phyloP scores from a whole-genome alignment of 2,329 filamentous ascomycete species.

The Grosmannia huntii region DNA sequence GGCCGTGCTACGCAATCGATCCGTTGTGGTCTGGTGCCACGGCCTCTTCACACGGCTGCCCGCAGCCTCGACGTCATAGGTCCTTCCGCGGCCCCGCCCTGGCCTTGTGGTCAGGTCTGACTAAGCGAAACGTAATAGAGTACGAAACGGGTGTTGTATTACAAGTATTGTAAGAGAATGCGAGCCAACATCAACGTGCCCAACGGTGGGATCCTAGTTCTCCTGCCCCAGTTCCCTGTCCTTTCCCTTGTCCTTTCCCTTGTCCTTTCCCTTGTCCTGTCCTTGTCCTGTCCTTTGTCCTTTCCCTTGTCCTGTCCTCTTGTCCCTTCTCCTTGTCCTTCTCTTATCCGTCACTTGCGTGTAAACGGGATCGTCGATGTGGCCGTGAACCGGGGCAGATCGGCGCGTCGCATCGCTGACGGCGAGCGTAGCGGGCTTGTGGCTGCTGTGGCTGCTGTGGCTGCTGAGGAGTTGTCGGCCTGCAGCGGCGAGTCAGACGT shows the following conservation, averaged over 20 bases:
- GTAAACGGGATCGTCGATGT: slow-evolving; percentile 37
- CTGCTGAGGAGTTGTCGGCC: not conserved
- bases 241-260: too few relatives aligned
- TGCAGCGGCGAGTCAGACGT: slow-evolving; percentile 10
- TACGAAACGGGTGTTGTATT: too few relatives aligned
- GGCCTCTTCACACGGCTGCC: not conserved
- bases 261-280: too few relatives aligned
- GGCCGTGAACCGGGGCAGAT: slow-evolving; percentile 26
- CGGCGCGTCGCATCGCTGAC: slow-evolving; percentile 22
- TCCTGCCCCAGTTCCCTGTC: too few relatives aligned
- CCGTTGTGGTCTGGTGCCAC: not conserved
- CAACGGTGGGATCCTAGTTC: too few relatives aligned
- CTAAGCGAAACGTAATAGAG: not conserved
- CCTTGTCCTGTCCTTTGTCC: too few relatives aligned
- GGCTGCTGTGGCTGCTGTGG: not conserved
- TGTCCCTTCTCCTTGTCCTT: too few relatives aligned
- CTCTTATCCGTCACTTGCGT: not conserved
- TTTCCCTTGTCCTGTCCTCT: too few relatives aligned
- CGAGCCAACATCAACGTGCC: too few relatives aligned
- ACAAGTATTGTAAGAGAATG: too few relatives aligned
- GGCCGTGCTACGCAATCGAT: not conserved
- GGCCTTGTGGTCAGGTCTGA: not conserved
- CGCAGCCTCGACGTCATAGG: too few relatives aligned
- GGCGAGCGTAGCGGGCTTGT: not conserved
- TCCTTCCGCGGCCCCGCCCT: too few relatives aligned